Base-by-base conservation (phyloP, 164 flowering plant genomes). In the Litsea cubeba region DNA sequence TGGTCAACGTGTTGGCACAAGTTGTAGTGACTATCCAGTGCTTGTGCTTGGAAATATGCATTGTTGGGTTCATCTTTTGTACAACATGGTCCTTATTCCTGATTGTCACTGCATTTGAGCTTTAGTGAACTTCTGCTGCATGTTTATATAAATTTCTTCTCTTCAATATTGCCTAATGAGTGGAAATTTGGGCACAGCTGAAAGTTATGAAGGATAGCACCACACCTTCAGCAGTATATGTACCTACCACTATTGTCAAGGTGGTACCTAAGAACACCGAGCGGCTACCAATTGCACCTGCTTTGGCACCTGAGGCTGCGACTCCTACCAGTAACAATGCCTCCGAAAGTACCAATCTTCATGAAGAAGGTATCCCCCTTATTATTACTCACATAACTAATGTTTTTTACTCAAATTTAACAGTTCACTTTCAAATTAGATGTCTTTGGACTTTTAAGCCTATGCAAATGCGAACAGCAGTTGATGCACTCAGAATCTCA, bases 331-430 rank as follows among this genome's bases (percentile, higher is more conserved):
- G 73, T 62, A 76, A 32, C 30, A 79, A 63, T 72, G 79, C 67
- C 49, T 68, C 79, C 23, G 84, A 83, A 69, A 82, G 72, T 60
- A 74, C 72, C 63, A 74, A 54, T 72, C 68, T 70, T 72, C 82
- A 77, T 2, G 90, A 87, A 69, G 89, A 89, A 86, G 93, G 94
- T 91, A 17, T 68, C 49, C 22, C 20, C 57, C 71, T 26, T 18
- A 40, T 20, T 28, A 30, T 70, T 28, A 7, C 49, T 30, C 69
- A 32, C 14, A 17, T 28, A 5, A 18, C 10, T 66, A 17, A 66
- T 66, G 40, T 17, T 30, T 66, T 26, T 66, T 3, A 6, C 22
- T n/a, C 46, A 66, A 66, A 17, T 66, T 66, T 17, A 32, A 24
- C 24, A 60, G 24, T 63, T 63, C 20, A 6, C 69, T 18, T 66